phyloP scores from a whole-genome alignment of 1,284 basidiomycete genomes.

The Melampsora larici-populina region DNA sequence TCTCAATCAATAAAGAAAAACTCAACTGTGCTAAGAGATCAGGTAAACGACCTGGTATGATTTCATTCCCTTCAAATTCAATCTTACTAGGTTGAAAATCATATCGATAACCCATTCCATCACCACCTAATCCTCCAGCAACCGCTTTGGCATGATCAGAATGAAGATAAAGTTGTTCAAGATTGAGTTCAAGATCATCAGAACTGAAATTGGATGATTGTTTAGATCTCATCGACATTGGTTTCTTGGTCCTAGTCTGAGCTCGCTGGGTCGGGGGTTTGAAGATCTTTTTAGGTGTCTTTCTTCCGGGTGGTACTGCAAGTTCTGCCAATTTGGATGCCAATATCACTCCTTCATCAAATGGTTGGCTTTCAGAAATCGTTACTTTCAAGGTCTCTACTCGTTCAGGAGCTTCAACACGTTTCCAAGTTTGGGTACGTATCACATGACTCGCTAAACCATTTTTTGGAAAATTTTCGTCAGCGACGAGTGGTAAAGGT shows the following conservation, averaged over 20 bases:
- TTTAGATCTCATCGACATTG: background rate
- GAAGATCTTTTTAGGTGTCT: background rate
- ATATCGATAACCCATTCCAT: too few species aligned
- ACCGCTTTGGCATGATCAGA: background rate
- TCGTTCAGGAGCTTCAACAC: background rate
- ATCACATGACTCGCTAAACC: slow-evolving; percentile 20
- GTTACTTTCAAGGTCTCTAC: slow-evolving; percentile 21
- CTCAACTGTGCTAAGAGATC: slow-evolving; percentile 35
- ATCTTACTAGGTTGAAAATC: background rate
- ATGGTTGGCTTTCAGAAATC: slow-evolving; percentile 24
- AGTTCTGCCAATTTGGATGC: slow-evolving; percentile 31
- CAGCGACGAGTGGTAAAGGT: background rate
- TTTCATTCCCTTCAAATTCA: background rate
- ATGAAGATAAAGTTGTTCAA: background rate
- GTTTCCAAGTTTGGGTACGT: slow-evolving; percentile 13
- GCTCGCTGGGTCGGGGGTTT: too few species aligned
- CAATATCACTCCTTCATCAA: slow-evolving; percentile 37
- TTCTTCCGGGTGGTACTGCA: background rate
- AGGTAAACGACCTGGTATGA: background rate
- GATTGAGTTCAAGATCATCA: background rate
- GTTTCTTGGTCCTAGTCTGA: background rate
- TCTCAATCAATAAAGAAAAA: background rate
- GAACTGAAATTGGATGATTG: background rate
- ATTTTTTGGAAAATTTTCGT: background rate
- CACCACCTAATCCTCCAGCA: background rate